Base-by-base conservation (phyloP, 1,284 basidiomycete genomes). In the Sphagnurus paluster region DNA sequence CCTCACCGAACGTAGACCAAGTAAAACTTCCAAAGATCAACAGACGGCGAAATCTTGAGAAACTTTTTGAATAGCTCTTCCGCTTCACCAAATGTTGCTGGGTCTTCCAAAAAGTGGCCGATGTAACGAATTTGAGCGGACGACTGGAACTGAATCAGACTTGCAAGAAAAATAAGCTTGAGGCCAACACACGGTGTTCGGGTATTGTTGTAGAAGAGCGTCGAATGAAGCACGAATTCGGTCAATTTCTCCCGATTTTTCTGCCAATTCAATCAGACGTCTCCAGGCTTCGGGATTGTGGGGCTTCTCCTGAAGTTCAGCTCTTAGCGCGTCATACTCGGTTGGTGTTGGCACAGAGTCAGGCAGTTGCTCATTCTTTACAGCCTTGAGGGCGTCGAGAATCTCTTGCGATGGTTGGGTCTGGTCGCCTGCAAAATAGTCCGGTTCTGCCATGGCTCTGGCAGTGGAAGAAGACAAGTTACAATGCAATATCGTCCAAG, bases 11-110 rank as follows among this genome's bases (percentile, higher is more conserved):
- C 87, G 63, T 90, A 93, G 37, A 77, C 83, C 56, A 93, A 71
- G 64, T 93, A 94, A 62, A 87, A 90, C 58, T 82, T 85, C 87
- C 91, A 94, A 1, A 96, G 71, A 49, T 93, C 90, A 49, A 93
- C 89, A 35, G 85, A 87, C 5, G 90, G 86, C 0, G 92, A 93
- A 1, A 79, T 79, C 62, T 83, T 84, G 53, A 96, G 68, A 65
- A 90, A 95, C 41, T 82, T 78, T 57, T 84, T 86, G 73, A 96
- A 95, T 16, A 93, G 67, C 13, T 77, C 75, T 69, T 91, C 86
- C 23, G 85, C 88, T 59, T 83, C 82, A 52, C 77, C 76, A 64
- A 87, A 88, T 17, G 79, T 74, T 16, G 74, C 70, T 20, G 75
- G 78, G 53, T 68, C 64, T 39, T 77, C 75, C 60, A 93, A 67